Conservation (phyloP, 108 stramenopile genomes). For the Phaeodactylum tricornutum region DNA sequence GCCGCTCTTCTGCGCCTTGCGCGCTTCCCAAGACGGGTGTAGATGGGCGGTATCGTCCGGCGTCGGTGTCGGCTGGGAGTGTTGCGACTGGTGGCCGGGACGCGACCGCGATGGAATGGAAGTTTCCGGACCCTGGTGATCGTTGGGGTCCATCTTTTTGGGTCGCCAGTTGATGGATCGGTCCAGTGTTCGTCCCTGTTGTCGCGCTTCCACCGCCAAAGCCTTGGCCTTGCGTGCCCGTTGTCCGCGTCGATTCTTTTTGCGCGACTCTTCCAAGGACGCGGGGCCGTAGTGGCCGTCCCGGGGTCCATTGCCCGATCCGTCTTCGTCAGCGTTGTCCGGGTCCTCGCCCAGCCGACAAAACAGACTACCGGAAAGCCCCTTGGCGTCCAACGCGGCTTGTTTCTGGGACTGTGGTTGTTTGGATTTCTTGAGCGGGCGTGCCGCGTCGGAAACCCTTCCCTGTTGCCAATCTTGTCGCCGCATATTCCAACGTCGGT, state of each 20-base stretch:
- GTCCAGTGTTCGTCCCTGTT: slow-evolving; percentile 30
- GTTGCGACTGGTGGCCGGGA: neutral
- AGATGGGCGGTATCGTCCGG: slow-evolving; percentile 12
- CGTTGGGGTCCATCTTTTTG: slow-evolving; percentile 6
- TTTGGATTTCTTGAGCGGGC: slow-evolving; percentile 20
- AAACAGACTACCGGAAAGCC: slow-evolving; percentile 3
- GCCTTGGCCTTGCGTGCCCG: slow-evolving; percentile 70
- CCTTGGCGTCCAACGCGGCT: neutral
- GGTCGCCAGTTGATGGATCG: slow-evolving; percentile 1
- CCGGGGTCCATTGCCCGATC: slow-evolving; percentile 9
- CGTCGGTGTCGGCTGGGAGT: neutral
- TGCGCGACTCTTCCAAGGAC: slow-evolving; percentile 8
- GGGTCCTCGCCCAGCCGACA: neutral
- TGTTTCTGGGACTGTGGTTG: slow-evolving; percentile 1
- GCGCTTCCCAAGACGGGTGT: slow-evolving; percentile 82
- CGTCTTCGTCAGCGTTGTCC: slow-evolving; percentile 14
- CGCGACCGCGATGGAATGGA: neutral
- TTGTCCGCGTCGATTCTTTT: slow-evolving; percentile 67
- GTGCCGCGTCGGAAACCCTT: neutral
- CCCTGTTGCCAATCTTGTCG: slow-evolving; percentile 11
- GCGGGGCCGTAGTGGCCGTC: slow-evolving; percentile 19
- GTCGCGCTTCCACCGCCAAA: slow-evolving; percentile 54
- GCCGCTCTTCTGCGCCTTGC: slow-evolving; percentile 51
- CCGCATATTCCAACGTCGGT: slow-evolving; percentile 42
- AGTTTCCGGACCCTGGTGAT: too few relatives aligned